Base-by-base conservation (phyloP, 495 filamentous ascomycete genomes). In the Xylaria castorea region DNA sequence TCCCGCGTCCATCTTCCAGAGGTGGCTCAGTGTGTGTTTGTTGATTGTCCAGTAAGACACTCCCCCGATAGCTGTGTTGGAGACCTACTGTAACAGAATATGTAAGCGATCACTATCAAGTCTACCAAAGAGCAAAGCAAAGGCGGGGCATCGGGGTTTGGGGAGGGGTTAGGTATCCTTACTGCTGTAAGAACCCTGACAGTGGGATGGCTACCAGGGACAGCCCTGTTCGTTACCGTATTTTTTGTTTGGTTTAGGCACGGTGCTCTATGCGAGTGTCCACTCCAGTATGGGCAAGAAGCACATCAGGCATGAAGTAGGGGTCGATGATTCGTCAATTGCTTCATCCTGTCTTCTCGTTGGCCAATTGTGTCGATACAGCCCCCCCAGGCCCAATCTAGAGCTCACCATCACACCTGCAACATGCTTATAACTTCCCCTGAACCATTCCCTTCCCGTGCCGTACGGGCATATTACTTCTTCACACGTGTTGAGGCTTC, bases 401-500 rank as follows among this genome's bases (percentile, higher is more conserved):
- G 32, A 60, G 42, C 44, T 53, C 68, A 32, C 40, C 42, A 61
- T 48, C 68, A 57, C 69, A 65, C 25, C 61, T 63, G 60, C 68
- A 71, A 22, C 48, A 62, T 71, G 68, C 46, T 60, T 48, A 34
- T 60, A 57, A n/a, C 22, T 36, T 60, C 20, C 30, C 61, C 61
- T 38, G 65, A 14, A n/a, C 32, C 20, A 30, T 44, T 30, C 60
- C 44, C 30, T 34, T 44, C 44, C 18, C 38, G 36, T 55, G 57
- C 46, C 36, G 61, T 46, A 36, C 20, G 42, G 30, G 3, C 50
- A 61, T 66, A 60, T 61, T 12, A 38, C 50, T 51, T 66, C 70
- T 44, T 34, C 70, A 72, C 70, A 72, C 70, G 70, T 67, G 62
- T 72, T 72, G 60, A 46, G 1, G 40, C 34, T 18, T 50, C 63